These are phyloP conservation scores for Decorospora gaudefroyi DNA, from an alignment of 2,329 filamentous ascomycete species.

Conservation along the genomic window DNA sequence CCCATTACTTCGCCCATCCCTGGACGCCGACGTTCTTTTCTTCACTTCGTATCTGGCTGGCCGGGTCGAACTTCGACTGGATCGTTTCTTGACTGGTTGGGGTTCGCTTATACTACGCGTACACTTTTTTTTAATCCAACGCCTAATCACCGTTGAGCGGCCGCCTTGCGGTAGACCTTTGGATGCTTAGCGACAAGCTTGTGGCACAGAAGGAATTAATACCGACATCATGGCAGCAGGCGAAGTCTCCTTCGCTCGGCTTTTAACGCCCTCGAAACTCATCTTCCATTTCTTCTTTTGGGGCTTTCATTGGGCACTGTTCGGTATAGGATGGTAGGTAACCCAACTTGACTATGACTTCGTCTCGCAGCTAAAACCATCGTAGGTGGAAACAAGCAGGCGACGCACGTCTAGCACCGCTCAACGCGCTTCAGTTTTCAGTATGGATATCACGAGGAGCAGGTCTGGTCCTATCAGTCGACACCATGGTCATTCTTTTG, in stretches of 20 bases:
- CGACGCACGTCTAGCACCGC: constrained; percentile 69
- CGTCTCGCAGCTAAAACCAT: constrained; percentile 8
- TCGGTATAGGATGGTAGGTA: constrained; percentile 80
- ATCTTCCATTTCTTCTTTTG: constrained; percentile 83
- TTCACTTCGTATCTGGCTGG: constrained; percentile 50
- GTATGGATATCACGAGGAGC: constrained; percentile 97
- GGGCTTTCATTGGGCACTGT: constrained; percentile 76
- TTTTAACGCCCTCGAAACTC: constrained; percentile 70
- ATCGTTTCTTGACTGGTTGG: constrained; percentile 39
- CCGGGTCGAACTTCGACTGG: constrained; percentile 48
- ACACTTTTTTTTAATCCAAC: constrained; percentile 45
- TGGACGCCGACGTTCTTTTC: constrained; percentile 48
- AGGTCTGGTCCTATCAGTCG: constrained; percentile 80
- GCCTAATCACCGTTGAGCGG: constrained; percentile 45
- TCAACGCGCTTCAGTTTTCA: constrained; percentile 83
- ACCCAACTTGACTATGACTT: constrained; percentile 22
- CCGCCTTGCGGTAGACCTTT: constrained; percentile 13
- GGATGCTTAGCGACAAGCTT: neutral
- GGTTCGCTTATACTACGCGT: constrained; percentile 38
- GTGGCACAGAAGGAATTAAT: neutral
- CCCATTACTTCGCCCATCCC: constrained; percentile 36
- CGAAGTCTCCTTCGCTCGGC: constrained; percentile 21
- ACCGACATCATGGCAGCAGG: constrained; percentile 20
- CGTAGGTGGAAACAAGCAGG: constrained; percentile 76
- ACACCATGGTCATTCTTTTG: constrained; percentile 84